Conservation (phyloP, 805 yeast species). For the Priceomyces medius region DNA sequence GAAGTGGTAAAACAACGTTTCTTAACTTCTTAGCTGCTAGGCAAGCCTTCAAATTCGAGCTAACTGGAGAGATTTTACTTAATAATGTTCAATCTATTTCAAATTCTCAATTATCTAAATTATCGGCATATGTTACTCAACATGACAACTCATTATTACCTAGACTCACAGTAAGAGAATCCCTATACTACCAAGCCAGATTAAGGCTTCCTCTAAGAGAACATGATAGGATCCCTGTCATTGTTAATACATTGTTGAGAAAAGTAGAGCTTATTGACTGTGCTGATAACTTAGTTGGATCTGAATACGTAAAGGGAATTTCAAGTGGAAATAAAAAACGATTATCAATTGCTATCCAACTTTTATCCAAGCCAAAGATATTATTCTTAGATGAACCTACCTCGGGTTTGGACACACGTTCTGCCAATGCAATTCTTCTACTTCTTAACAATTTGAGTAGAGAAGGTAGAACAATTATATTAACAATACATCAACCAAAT, state of each 20-base stretch:
- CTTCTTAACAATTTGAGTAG: conserved; percentile 57
- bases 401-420: conserved; percentile 80
- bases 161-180: conserved; percentile 73
- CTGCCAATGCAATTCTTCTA: conserved; percentile 65
- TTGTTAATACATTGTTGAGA: conserved; percentile 59
- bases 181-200: conserved; percentile 68
- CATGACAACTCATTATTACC: conserved; percentile 74
- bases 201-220: conserved; percentile 52
- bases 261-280: conserved; percentile 71
- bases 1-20: conserved; percentile 45
- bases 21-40: conserved; percentile 53
- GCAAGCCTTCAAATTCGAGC: conserved; percentile 26
- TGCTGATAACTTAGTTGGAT: conserved; percentile 60
- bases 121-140: conserved; percentile 77
- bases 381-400: conserved; percentile 85
- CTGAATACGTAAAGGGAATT: conserved; percentile 38
- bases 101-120: conserved; percentile 22
- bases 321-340: conserved; percentile 68
- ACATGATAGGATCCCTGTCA: conserved; percentile 41
- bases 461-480: conserved; percentile 60
- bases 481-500: conserved; percentile 85
- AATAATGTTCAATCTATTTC: conserved; percentile 26
- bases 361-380: conserved; percentile 68
- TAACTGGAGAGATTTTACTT: conserved; percentile 26
- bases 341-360: conserved; percentile 77